Evolutionary conservation across 805 yeast species (phyloP).

Genomic region (Candida endomychidarum): DNA sequence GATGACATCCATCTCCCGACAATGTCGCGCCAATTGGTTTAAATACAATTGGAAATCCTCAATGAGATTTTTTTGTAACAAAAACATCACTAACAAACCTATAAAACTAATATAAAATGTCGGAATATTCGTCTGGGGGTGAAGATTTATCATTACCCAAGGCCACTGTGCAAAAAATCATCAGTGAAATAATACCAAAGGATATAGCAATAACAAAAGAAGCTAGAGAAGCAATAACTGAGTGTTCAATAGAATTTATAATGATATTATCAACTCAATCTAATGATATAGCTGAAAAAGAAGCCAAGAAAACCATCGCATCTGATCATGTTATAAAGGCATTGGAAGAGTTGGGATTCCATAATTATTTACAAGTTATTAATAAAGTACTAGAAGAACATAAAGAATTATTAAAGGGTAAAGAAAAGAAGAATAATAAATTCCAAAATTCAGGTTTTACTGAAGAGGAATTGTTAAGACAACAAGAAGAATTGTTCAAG

Average conservation of each 20-base stretch:
- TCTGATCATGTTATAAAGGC: slow-evolving; percentile 95
- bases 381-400: slow-evolving; percentile 81
- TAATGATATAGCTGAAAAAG: slow-evolving; percentile 94
- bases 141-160: slow-evolving; percentile 47
- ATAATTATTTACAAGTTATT: slow-evolving; percentile 78
- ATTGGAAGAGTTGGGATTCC: slow-evolving; percentile 80
- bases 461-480: slow-evolving; percentile 87
- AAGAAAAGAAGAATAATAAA: slow-evolving; percentile 89
- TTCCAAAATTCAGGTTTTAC: slow-evolving; percentile 88
- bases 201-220: slow-evolving; percentile 89
- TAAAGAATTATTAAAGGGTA: slow-evolving; percentile 81
- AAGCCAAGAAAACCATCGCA: slow-evolving; percentile 93
- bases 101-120: slow-evolving; percentile 23
- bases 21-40: slow-evolving; percentile 2
- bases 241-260: slow-evolving; percentile 93
- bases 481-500: slow-evolving; percentile 90
- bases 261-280: slow-evolving; percentile 93
- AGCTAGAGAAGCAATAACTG: slow-evolving; percentile 92
- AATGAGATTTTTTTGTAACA: slow-evolving; percentile 5
- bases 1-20: background rate
- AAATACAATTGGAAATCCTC: slow-evolving; percentile 7
- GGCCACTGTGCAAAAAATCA: slow-evolving; percentile 95
- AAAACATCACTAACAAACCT: background rate
- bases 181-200: slow-evolving; percentile 84
- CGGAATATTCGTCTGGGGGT: slow-evolving; percentile 37